Base-by-base conservation (phyloP, 768 basidiomycete species). In the Suillus bovinus region DNA sequence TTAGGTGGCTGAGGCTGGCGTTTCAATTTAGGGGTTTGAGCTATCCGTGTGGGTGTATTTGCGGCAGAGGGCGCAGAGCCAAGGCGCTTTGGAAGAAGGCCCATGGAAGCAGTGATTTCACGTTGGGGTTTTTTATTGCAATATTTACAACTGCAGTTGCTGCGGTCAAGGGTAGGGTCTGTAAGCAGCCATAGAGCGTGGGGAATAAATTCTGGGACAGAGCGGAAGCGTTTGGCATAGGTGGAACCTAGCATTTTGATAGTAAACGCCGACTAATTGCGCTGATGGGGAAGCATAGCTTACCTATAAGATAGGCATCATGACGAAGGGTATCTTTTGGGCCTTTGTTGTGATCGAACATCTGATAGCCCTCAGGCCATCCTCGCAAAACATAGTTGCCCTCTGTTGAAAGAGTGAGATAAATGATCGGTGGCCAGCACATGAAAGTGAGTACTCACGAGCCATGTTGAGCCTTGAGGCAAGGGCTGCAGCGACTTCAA, bases 121-220 rank as follows among this genome's bases (percentile, higher is more conserved):
- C 82, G 83, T 71, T 93, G 91, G 0, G 86, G 77, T 64, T 84
- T 80, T 68, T 87, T 88, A 46, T 83, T 76, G 70, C 91, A 93
- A 67, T 93, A 93, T 70, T 91, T 92, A 77, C 91, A 94, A 36
- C 75, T 75, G 68, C 91, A 94, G 47, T 81, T 81, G 3, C 71
- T 69, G 50, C 79, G 80, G 63, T 81, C 72, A 63, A 81, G 69
- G 2, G 77, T 77, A 0, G 77, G 69, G 62, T 90, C 87, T 8
- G 78, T 77, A 72, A 87, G 79, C 11, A 94, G 82, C 92, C 92
- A 94, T 62, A 86, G 78, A 3, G 90, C 90, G 68, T 95, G 93
- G 5, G 92, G 91, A 53, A 89, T 83, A 71, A 94, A 93, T 70
- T 95, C 93, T 54, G 89, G 88, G n/a, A 86, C 78, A 14, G 92